Evolutionary conservation across 2,329 filamentous ascomycete genomes (phyloP), one percentile per base, ranked within the genome.

Genomic region (Clarireedia hainanense): DNA sequence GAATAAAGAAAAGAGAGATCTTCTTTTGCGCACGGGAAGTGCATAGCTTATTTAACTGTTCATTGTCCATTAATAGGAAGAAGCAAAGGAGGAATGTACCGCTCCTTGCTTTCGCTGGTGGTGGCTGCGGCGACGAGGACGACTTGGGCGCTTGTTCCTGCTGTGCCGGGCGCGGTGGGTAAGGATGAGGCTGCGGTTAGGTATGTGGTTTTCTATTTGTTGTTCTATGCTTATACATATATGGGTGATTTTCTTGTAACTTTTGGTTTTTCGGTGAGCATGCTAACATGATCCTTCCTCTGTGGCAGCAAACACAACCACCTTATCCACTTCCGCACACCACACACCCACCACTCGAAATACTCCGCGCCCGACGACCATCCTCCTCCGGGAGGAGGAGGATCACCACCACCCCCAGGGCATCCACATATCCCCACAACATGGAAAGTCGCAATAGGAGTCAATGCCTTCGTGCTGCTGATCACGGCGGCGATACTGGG

Each of bases 381-480:
- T 30, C 27, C 27, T 30, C 27, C 27, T 3, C 7, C 7, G 10
- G 27, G 27, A 30, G 27, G 27, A 30, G 27, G 27, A 30, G 27
- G 27, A 30, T 9, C 27, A 30, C 40, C 15, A 43, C 40, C 40
- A 7, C 34, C 53, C 20, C 47, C 26, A 34, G 9, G 26, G 15
- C 7, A 39, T 5, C 53, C 53, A 20, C 48, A 46, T 27, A 50
- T 56, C 6, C 53, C 53, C 27, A 56, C 53, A 5, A 51, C 53
- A 15, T 56, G 48, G 47, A 56, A 56, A 24, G 53, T 56, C 6
- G 53, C 53, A 6, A 46, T 56, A 39, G 53, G 47, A 5, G 53
- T 56, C 3, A 52, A 56, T 10, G 47, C 48, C n/a, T 56, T 56
- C n/a, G 53, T 56, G 17, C 40, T 56, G 5, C 15, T 51, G 7